Conservation (phyloP, 169 alveolate genomes). For the Plasmodium vinckei region DNA sequence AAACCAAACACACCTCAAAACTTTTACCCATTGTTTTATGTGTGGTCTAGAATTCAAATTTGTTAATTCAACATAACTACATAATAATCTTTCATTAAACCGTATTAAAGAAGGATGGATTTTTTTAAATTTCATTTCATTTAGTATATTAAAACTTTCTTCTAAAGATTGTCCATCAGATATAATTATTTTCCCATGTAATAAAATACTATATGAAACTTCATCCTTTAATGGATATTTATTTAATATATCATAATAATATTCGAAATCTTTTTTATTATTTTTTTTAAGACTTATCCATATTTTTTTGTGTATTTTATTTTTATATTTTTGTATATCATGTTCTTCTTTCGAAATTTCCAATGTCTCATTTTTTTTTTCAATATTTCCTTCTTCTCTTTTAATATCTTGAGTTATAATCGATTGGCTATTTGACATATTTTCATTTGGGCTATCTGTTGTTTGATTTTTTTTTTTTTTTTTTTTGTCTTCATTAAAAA, state of each 20-base stretch:
- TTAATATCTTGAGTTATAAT: neutral
- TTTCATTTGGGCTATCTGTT: neutral
- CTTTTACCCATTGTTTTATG: slow-evolving; percentile 39
- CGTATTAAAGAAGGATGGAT: slow-evolving; percentile 50
- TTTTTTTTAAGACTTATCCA: slow-evolving; percentile 35
- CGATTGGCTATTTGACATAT: neutral
- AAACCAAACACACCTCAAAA: slow-evolving; percentile 64
- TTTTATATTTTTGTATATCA: slow-evolving; percentile 61
- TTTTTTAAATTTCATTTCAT: slow-evolving; percentile 53
- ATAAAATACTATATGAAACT: slow-evolving; percentile 49
- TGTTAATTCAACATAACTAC: slow-evolving; percentile 31
- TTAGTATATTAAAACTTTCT: slow-evolving; percentile 24
- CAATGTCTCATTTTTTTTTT: neutral
- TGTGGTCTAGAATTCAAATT: slow-evolving; percentile 46
- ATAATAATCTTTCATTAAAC: slow-evolving; percentile 40
- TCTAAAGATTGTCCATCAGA: slow-evolving; percentile 16
- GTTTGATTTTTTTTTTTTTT: neutral
- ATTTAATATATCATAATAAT: slow-evolving; percentile 6
- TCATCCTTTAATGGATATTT: slow-evolving; percentile 60
- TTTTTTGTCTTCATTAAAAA: neutral
- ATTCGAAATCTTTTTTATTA: slow-evolving; percentile 54
- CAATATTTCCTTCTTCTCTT: neutral
- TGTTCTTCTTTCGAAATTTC: slow-evolving; percentile 61
- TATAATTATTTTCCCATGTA: slow-evolving; percentile 51
- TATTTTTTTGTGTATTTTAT: slow-evolving; percentile 48